Base-by-base conservation (phyloP, 306 rosid genomes). In the Trifolium pratense region DNA sequence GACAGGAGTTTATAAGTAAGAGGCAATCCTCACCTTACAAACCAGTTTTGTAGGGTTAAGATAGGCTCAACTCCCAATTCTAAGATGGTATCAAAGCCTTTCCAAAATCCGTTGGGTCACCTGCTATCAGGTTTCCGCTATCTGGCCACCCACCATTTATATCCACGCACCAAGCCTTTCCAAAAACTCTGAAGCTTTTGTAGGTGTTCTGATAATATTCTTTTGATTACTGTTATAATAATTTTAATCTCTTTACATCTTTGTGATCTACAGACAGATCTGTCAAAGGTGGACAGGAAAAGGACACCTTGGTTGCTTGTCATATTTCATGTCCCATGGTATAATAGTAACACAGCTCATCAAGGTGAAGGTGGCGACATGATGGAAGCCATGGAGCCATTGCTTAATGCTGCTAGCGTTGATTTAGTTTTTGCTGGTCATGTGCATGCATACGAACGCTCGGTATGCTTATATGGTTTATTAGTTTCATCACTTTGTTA, bases 371-470 rank as follows among this genome's bases (percentile, higher is more conserved):
- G 97, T 60, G 67, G 70, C 21, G 73, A 52, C 37, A 92, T 92
- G 98, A 90, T 90, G 98, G 75, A 77, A 66, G 70, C 91, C 69
- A 84, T 92, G 81, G 98, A 92, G 84, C 95, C 93, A 10, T 79
- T 92, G 81, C 89, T 92, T 71, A 76, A 87, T 76, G 90, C 93
- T 79, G 98, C 98, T 56, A 73, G 83, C 34, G 93, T 70, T 36
- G 98, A 92, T 79, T 45, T 92, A 36, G 86, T 89, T 34, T 60
- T 92, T 57, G 73, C 97, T 31, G 98, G 97, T 60, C 98, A 92
- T 78, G 98, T 92, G 68, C 98, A 92, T 59, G 98, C 98, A 32
- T 92, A 92, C 34, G 98, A 92, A 73, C 98, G 98, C 76, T 71
- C 96, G 71, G 98, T 92, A 87, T 23, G 77, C 36, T 32, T 48